Percentiles rank a stretch among this genome's conserved stretches.
phyloP scores from a whole-genome alignment of 345 rosid species.

The Durio zibethinus region DNA sequence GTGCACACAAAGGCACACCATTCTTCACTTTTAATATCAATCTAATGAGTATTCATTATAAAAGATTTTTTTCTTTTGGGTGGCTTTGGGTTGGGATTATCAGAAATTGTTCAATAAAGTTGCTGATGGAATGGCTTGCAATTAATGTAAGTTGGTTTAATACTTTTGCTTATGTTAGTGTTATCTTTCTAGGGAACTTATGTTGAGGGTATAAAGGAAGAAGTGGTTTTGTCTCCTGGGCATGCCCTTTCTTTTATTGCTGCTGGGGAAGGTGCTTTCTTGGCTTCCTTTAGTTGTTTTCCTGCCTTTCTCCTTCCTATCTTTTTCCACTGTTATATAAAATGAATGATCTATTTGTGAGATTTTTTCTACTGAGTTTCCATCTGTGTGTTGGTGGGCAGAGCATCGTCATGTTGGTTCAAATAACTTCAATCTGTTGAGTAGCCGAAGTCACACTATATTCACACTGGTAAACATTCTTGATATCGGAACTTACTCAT shows the following conservation, averaged over 20 bases:
- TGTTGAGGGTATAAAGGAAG: conserved; percentile 99
- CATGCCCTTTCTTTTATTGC: conserved; percentile 98
- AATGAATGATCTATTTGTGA: background rate
- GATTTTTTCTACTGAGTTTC: conserved; percentile 12
- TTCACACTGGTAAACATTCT: conserved; percentile 74
- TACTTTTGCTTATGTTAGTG: background rate
- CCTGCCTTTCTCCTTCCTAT: background rate
- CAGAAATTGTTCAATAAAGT: background rate
- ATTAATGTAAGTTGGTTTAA: background rate
- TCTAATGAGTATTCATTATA: conserved; percentile 4
- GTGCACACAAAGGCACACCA: background rate
- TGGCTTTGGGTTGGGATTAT: background rate
- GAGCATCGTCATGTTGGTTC: conserved; percentile 99
- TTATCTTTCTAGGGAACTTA: conserved; percentile 75
- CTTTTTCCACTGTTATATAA: background rate
- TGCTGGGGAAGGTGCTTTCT: conserved; percentile 87
- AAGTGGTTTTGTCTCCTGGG: conserved; percentile 98
- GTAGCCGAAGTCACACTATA: conserved; percentile 99
- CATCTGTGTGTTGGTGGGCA: conserved; percentile 35
- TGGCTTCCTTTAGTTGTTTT: conserved; percentile 1
- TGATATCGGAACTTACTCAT: conserved; percentile 2
- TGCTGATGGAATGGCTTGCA: background rate
- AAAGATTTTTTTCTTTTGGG: background rate
- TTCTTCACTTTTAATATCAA: background rate
- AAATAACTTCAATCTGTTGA: conserved; percentile 90